These are phyloP conservation scores for Asterochloris erici DNA, from an alignment of 139 green algal species.

Conservation along the genomic window DNA sequence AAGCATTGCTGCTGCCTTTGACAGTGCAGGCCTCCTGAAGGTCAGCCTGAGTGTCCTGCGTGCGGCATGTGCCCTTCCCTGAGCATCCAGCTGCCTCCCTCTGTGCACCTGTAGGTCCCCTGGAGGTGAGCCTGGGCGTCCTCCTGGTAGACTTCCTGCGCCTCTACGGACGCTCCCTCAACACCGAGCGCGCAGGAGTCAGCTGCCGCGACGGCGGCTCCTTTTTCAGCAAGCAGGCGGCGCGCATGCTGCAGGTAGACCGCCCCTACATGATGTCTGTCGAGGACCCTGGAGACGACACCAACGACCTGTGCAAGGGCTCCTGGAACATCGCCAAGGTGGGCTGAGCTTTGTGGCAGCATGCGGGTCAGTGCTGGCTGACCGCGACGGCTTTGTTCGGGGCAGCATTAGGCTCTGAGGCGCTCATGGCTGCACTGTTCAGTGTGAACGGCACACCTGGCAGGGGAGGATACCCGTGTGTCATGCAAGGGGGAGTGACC, in stretches of 20 bases:
- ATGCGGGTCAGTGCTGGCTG: neutral
- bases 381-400: no score
- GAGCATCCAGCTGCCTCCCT: no score
- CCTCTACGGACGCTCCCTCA: conserved; percentile 66
- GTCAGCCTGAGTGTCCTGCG: no score
- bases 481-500: no score
- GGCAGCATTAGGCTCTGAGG: no score
- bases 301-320: conserved; percentile 68
- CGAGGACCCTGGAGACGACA: conserved; percentile 76
- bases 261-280: conserved; percentile 69
- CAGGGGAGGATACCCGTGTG: no score
- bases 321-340: conserved; percentile 64
- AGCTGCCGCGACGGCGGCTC: conserved; percentile 37
- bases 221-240: conserved; percentile 56
- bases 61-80: no score
- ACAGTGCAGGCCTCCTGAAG: no score
- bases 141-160: conserved; percentile 93
- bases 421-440: no score
- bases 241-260: conserved; percentile 24
- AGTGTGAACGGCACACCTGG: no score
- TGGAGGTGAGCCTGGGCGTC: conserved; percentile 79
- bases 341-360: neutral
- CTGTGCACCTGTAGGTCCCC: neutral
- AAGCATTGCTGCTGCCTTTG: no score
- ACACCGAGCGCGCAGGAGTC: conserved; percentile 46